Evolutionary conservation across 345 rosid species (phyloP).

Genomic region (Hypericum androsaemum): DNA sequence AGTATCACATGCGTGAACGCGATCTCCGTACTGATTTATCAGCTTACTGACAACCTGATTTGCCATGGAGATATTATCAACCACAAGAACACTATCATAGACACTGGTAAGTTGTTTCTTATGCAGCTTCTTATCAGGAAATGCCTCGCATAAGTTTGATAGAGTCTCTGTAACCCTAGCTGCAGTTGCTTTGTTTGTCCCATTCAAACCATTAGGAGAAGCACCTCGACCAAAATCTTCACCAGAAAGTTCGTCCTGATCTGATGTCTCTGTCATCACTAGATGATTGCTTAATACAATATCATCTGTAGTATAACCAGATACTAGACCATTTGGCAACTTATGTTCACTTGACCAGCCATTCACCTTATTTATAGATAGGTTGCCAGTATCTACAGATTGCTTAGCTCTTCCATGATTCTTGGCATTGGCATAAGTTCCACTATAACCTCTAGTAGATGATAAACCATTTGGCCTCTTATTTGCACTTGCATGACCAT

Average conservation of each 20-base stretch:
- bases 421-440: no score
- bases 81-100: slow-evolving; percentile 52
- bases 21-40: slow-evolving; percentile 44
- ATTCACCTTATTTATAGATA: slow-evolving; percentile 13
- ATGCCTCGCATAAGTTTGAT: slow-evolving; percentile 3
- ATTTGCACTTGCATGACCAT: slow-evolving; percentile 9
- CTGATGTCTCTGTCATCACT: no score
- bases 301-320: no score
- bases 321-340: slow-evolving; percentile 6
- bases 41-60: slow-evolving; percentile 48
- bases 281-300: no score
- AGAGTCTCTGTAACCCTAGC: neutral
- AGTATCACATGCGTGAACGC: slow-evolving; percentile 85
- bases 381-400: neutral
- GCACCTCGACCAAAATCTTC: no score
- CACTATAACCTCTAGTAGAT: neutral
- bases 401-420: no score
- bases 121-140: slow-evolving; percentile 5
- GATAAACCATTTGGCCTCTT: slow-evolving; percentile 6
- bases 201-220: no score
- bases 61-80: slow-evolving; percentile 51
- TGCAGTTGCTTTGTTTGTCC: slow-evolving; percentile 7
- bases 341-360: slow-evolving; percentile 3
- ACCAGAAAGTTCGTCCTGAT: no score
- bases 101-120: slow-evolving; percentile 21